A percentile compares a stretch with the other conserved stretches of the same genome.
These are phyloP conservation scores for Bacidia rubella DNA, from an alignment of 495 filamentous ascomycete species.

Conservation along the genomic window DNA sequence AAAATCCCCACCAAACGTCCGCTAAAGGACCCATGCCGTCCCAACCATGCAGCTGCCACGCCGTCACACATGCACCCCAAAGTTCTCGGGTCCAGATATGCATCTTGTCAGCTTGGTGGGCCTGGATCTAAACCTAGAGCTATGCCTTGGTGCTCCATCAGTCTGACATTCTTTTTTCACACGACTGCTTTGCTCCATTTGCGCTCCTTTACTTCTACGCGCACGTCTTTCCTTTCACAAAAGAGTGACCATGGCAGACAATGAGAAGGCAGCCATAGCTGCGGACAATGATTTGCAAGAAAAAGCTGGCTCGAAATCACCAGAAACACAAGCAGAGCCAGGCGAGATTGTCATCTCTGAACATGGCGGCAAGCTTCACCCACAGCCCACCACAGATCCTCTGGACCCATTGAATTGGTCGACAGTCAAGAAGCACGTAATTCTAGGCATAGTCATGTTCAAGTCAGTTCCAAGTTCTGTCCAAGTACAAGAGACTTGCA, in stretches of 20 bases:
- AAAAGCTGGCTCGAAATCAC: background rate
- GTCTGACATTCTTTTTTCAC: background rate
- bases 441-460: slow-evolving; percentile 44
- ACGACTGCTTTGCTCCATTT: too few relatives aligned
- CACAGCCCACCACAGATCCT: slow-evolving; percentile 38
- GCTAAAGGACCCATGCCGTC: background rate
- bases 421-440: slow-evolving; percentile 32
- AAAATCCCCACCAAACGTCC: background rate
- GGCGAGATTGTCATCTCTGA: slow-evolving; percentile 13
- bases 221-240: too few relatives aligned
- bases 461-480: slow-evolving; percentile 30
- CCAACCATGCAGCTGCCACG: background rate
- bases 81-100: too few relatives aligned
- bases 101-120: too few relatives aligned
- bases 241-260: slow-evolving; percentile 1
- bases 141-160: background rate
- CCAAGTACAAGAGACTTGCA: too few relatives aligned
- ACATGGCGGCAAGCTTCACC: slow-evolving; percentile 31
- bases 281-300: background rate
- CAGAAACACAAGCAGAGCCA: background rate
- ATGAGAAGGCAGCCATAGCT: background rate
- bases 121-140: background rate
- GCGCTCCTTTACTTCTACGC: too few relatives aligned
- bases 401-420: slow-evolving; percentile 50
- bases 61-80: too few relatives aligned